Evolutionary conservation across 371 early-diverging fungal species (phyloP).

Genomic region (Dinochytrium kinnereticum): DNA sequence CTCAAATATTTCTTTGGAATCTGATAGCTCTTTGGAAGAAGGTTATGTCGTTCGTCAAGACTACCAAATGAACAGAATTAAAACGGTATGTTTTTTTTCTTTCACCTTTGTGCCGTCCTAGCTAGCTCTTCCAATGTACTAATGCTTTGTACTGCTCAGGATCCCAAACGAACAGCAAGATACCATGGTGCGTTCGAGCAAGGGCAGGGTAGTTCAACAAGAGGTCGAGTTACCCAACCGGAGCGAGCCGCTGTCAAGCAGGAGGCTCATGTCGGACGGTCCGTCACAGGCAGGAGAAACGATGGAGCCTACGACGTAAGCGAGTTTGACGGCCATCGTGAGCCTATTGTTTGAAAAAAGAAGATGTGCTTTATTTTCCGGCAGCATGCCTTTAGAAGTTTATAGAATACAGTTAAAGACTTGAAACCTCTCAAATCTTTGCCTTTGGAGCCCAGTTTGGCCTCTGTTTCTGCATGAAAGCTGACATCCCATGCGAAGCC

Average conservation of each 20-base stretch:
- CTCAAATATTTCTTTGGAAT: too few relatives aligned
- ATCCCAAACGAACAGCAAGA: neutral
- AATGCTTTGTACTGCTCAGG: neutral
- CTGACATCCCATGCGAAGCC: constrained; percentile 62
- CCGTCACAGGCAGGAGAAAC: neutral
- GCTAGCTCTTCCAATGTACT: too few relatives aligned
- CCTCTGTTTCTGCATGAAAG: constrained; percentile 61
- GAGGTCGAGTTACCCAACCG: neutral
- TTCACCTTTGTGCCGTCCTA: too few relatives aligned
- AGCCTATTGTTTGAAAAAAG: neutral
- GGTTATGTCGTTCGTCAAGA: too few relatives aligned
- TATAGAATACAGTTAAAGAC: too few relatives aligned
- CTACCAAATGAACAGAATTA: too few relatives aligned
- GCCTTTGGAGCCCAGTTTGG: constrained; percentile 64
- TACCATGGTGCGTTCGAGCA: neutral
- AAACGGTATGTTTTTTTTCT: neutral
- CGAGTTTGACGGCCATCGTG: neutral
- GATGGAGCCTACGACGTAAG: neutral
- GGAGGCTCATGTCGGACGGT: neutral
- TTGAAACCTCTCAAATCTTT: neutral
- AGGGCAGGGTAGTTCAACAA: too few relatives aligned
- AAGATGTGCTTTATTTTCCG: neutral
- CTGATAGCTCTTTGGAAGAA: too few relatives aligned
- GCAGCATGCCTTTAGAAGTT: neutral
- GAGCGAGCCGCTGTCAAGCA: neutral